phyloP scores from a whole-genome alignment of 495 filamentous ascomycete species.

The Geoglossum glabrum region DNA sequence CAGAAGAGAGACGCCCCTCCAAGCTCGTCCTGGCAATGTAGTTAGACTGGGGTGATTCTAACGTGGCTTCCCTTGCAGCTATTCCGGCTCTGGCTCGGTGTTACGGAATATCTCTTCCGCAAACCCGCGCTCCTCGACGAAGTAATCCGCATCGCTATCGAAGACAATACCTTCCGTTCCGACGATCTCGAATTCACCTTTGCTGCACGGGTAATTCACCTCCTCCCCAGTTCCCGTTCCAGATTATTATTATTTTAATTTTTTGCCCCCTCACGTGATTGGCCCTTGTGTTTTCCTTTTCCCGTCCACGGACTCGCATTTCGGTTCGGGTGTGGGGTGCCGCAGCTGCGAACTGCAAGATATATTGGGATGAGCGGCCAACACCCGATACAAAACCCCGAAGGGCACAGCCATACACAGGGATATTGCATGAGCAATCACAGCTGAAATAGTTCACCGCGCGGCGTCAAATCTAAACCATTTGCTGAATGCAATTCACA shows the following conservation, averaged over 20 bases:
- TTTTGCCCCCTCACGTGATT: background rate
- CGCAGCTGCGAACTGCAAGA: too few species aligned
- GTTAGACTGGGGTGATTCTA: conserved; percentile 7
- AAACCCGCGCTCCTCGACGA: conserved; percentile 69
- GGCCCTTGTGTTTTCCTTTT: background rate
- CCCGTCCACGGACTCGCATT: background rate
- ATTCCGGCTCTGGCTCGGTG: conserved; percentile 94
- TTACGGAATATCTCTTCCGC: conserved; percentile 91
- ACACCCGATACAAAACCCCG: too few species aligned
- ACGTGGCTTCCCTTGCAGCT: conserved; percentile 25
- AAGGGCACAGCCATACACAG: too few species aligned
- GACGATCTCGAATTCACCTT: conserved; percentile 97
- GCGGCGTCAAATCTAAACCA: too few species aligned
- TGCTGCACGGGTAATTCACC: conserved; percentile 44
- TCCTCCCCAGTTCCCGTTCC: background rate
- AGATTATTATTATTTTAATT: background rate
- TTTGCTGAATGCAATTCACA: background rate
- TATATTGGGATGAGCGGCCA: too few species aligned
- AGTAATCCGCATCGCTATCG: conserved; percentile 62
- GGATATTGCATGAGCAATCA: too few species aligned
- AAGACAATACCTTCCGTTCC: conserved; percentile 68
- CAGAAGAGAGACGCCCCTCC: too few species aligned
- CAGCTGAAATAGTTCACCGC: too few species aligned
- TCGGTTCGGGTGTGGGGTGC: too few species aligned
- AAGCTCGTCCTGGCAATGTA: too few species aligned